Percentiles rank a stretch among this genome's conserved stretches.
phyloP scores from a whole-genome alignment of 2,329 filamentous ascomycete species.

The Nemania sp. region DNA sequence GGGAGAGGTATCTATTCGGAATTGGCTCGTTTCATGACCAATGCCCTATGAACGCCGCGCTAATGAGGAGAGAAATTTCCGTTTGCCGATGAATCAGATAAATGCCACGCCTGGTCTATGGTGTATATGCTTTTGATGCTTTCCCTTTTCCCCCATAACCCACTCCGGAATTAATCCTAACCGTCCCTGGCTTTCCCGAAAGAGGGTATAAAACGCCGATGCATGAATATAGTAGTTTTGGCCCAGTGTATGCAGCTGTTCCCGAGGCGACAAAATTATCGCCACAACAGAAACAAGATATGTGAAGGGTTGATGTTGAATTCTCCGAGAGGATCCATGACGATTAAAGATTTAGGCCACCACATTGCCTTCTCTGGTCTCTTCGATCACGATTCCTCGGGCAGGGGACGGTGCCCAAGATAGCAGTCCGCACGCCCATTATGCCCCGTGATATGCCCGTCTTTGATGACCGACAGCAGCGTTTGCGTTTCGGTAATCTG shows the following conservation, averaged over 20 bases:
- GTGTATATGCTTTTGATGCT: constrained; percentile 22
- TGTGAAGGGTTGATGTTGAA: not conserved
- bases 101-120: constrained; percentile 12
- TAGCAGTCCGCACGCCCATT: not conserved
- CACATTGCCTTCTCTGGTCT: too few species aligned
- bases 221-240: constrained; percentile 8
- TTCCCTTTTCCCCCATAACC: not conserved
- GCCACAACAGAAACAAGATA: constrained; percentile 1
- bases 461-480: not conserved
- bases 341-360: not conserved
- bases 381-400: not conserved
- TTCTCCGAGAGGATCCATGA: not conserved
- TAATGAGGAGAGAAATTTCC: not conserved
- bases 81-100: not conserved
- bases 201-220: constrained; percentile 19
- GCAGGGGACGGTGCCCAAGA: not conserved
- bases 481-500: constrained; percentile 30
- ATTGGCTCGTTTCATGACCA: constrained; percentile 11
- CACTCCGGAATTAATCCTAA: not conserved
- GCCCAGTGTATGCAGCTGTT: constrained; percentile 15
- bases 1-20: constrained; percentile 4
- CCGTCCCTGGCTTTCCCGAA: constrained; percentile 1
- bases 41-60: constrained; percentile 18
- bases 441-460: constrained; percentile 33
- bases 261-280: not conserved